Evolutionary conservation across 257 asterid genomes (phyloP), one percentile per base, ranked within the genome.

Genomic region (Ehretia macrophylla): DNA sequence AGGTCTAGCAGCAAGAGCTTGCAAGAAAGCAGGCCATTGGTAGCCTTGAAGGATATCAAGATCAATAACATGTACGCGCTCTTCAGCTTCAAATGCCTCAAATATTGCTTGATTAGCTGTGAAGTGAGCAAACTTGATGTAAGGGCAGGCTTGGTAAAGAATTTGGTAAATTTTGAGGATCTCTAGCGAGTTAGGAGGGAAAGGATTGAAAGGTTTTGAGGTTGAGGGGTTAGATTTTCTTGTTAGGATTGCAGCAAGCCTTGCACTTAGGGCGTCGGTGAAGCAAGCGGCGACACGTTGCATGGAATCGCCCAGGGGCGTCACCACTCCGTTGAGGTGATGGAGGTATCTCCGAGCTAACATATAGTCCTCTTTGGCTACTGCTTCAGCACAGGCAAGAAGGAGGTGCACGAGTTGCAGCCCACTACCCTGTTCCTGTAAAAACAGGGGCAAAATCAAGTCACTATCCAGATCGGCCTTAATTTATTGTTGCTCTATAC

Each of bases 1-100:
- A 0, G 90, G 96, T 51, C 96, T 71, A 51, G 93, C 88, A 0
- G 95, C 96, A 1, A 88, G 71, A 32, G 96, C 96, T 66, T 88
- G 96, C 86, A 88, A 83, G 77, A 88, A 88, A 51, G 95, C 94
- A 17, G 96, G 96, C 96, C 96, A 88, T 56, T 88, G 96, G 63
- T 85, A 85, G 21, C 96, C 96, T 27, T 88, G 96, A 62, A 85
- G 86, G 68, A 88, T 85, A 58, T 85, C 96, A 9, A 88, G 92
- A 65, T 88, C 96, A 14, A 85, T 85, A 10, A 88, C 88, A 18
- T 88, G 96, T 5, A 88, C 96, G 3, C 86, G 79, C 63, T 71
- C 85, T 48, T 85, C 93, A 0, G 84, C 77, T 66, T 83, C 95
- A 12, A 88, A 83, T 8, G 95, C 96, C 73, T 88, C 96, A 35